Conservation (phyloP, 495 filamentous ascomycete genomes). For the Cercophora samala region DNA sequence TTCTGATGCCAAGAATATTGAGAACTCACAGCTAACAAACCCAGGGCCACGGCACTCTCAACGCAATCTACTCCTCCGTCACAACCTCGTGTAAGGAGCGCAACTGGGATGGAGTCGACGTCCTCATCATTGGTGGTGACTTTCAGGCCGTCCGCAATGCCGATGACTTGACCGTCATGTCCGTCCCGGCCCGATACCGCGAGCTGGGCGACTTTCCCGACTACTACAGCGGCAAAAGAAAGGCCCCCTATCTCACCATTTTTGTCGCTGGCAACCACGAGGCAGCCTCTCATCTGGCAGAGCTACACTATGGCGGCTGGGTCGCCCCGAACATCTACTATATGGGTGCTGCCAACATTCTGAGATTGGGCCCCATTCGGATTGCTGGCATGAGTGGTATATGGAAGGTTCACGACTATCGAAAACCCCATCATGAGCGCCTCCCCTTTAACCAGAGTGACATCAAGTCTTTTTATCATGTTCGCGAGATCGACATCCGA, state of each 20-base stretch:
- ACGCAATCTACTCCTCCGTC: conserved; percentile 83
- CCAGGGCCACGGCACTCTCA: conserved; percentile 84
- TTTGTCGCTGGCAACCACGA: conserved; percentile 97
- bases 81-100: conserved; percentile 57
- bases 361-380: conserved; percentile 75
- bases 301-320: conserved; percentile 96
- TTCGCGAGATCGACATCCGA: conserved; percentile 83
- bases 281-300: conserved; percentile 78
- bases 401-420: conserved; percentile 83
- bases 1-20: not conserved
- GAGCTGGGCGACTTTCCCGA: conserved; percentile 83
- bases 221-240: conserved; percentile 77
- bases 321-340: conserved; percentile 97
- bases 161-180: conserved; percentile 80
- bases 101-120: conserved; percentile 72
- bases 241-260: conserved; percentile 81
- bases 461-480: conserved; percentile 75
- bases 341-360: conserved; percentile 82
- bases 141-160: conserved; percentile 87
- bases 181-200: conserved; percentile 79
- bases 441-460: conserved; percentile 76
- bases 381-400: conserved; percentile 93
- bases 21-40: conserved; percentile 22
- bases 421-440: conserved; percentile 76
- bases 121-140: conserved; percentile 86